phyloP scores from a whole-genome alignment of 2,329 filamentous ascomycete species.

The Ceratocystis huliohia region DNA sequence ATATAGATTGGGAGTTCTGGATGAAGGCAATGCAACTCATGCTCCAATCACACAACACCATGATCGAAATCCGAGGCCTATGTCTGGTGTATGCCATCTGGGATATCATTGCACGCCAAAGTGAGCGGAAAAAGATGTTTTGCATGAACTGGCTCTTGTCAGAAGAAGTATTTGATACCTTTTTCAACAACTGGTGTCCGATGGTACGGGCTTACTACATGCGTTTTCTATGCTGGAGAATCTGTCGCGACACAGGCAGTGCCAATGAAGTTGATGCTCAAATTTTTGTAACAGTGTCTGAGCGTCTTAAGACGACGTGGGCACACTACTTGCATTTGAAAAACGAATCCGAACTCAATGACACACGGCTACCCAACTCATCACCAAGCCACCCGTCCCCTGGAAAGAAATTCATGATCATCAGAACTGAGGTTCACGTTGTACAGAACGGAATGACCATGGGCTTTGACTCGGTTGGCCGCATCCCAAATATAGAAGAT shows the following conservation, averaged over 20 bases:
- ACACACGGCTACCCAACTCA: constrained; percentile 41
- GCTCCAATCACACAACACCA: constrained; percentile 71
- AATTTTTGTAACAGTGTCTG: constrained; percentile 55
- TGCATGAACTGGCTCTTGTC: constrained; percentile 66
- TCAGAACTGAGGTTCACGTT: constrained; percentile 56
- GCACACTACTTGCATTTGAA: constrained; percentile 66
- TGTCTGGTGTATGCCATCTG: constrained; percentile 72
- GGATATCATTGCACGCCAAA: constrained; percentile 55
- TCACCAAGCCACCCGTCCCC: constrained; percentile 79
- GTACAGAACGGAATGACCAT: constrained; percentile 37
- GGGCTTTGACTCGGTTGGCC: constrained; percentile 38
- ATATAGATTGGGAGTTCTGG: constrained; percentile 77
- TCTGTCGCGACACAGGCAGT: constrained; percentile 62
- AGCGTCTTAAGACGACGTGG: constrained; percentile 61
- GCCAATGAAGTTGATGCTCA: constrained; percentile 50
- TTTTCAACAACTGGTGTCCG: constrained; percentile 90
- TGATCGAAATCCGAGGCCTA: constrained; percentile 76
- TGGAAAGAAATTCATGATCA: constrained; percentile 74
- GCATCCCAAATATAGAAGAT: constrained; percentile 24
- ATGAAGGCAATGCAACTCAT: constrained; percentile 66
- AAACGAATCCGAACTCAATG: constrained; percentile 45
- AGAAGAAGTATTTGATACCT: constrained; percentile 60
- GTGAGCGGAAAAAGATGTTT: constrained; percentile 53
- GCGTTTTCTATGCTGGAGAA: constrained; percentile 77
- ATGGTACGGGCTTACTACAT: constrained; percentile 93